Evolutionary conservation across 768 basidiomycete species (phyloP), one percentile per base, ranked within the genome.

Genomic region (Candolleomyces aberdarensis): DNA sequence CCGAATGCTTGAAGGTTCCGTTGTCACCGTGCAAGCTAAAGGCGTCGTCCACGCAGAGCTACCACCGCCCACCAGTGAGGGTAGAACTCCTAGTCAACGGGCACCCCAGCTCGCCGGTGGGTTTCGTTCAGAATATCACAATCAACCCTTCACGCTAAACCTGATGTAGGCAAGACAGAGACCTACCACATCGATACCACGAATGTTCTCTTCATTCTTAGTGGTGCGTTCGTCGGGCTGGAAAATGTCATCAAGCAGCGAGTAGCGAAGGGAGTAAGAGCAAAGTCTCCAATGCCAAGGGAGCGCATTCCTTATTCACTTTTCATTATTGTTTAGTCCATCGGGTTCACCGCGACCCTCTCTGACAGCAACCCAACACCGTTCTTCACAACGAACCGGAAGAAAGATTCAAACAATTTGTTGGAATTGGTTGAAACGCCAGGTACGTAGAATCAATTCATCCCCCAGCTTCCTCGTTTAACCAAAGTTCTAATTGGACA

Each of bases 211-310:
- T 98, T 98, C 74, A 91, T 98, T 62, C 71, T 96, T 11, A 95
- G 94, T 54, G 96, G 96, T 1, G 96, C 96, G 1, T 97, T 97
- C 69, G 94, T 97, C 10, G 96, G 96, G 0, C 75, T 98, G 53
- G 95, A 97, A 47, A 84, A 79, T 55, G 75, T 98, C 26, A 85
- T 98, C 63, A 88, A 87, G 70, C 79, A 87, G 57, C 81, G 95
- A 43, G 79, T 94, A 11, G 85, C 88, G 11, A 94, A 93, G 76
- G 94, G 94, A 6, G 94, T 95, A 71, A 65, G 90, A 29, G 32
- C 10, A 43, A 52, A 15, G 31, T 56, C 31, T 32, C 40, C 31
- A 58, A 56, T 57, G 47, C 43, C 49, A 51, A 17, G 17, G 1
- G 55, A 63, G 48, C 11, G 58, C 59, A 10, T 48, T 51, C 32